Percentiles rank a stretch among this genome's conserved stretches.
Conservation (phyloP, 1,139 yeast species). For the Kluyveromyces sp. region DNA sequence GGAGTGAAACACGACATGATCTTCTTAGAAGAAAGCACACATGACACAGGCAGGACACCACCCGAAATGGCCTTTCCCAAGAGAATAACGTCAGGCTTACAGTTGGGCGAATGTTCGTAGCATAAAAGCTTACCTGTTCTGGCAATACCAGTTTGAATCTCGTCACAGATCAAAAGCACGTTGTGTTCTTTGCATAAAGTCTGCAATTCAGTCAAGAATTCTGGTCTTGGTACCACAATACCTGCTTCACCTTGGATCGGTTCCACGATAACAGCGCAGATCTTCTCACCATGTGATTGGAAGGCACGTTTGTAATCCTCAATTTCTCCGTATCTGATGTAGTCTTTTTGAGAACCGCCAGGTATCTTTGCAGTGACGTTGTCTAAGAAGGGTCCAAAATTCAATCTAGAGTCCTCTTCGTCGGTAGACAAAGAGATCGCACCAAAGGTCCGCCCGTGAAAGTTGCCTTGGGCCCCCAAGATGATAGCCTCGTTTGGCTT, state of each 20-base stretch:
- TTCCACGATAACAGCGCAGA: slow-evolving; percentile 87
- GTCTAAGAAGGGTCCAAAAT: slow-evolving; percentile 84
- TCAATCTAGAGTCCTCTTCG: slow-evolving; percentile 72
- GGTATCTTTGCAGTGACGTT: slow-evolving; percentile 82
- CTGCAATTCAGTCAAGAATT: slow-evolving; percentile 67
- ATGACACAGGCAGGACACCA: slow-evolving; percentile 89
- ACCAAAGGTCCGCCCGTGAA: slow-evolving; percentile 96
- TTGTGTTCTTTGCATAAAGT: slow-evolving; percentile 76
- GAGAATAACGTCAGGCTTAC: slow-evolving; percentile 77
- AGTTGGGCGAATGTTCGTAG: slow-evolving; percentile 74
- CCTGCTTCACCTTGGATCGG: slow-evolving; percentile 99
- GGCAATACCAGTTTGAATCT: slow-evolving; percentile 95
- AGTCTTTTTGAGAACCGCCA: slow-evolving; percentile 33
- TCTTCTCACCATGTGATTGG: slow-evolving; percentile 76
- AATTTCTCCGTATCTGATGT: slow-evolving; percentile 69
- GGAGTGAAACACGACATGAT: slow-evolving; percentile 88
- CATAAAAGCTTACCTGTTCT: slow-evolving; percentile 94
- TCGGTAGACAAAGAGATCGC: slow-evolving; percentile 95
- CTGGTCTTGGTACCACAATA: slow-evolving; percentile 86
- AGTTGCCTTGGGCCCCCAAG: slow-evolving; percentile 78
- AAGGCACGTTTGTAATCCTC: slow-evolving; percentile 85
- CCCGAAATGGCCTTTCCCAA: slow-evolving; percentile 95
- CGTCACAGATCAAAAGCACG: slow-evolving; percentile 86
- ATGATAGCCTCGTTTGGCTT: slow-evolving; percentile 79
- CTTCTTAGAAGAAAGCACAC: slow-evolving; percentile 79